A percentile compares a stretch with the other conserved stretches of the same genome.
These are phyloP conservation scores for Pueraria montana DNA, from an alignment of 306 rosid genomes.

Conservation along the genomic window DNA sequence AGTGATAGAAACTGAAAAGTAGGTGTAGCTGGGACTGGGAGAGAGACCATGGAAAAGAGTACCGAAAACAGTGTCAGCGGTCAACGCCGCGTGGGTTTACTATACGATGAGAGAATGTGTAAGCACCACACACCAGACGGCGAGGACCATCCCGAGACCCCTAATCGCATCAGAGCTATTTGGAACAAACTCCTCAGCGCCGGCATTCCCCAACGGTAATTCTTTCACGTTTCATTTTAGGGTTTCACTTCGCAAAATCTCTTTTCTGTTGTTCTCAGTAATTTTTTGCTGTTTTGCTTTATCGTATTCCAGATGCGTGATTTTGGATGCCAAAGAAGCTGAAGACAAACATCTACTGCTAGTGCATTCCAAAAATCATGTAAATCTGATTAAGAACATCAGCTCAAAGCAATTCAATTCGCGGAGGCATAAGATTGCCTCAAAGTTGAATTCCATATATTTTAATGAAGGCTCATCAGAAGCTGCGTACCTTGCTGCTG, in stretches of 20 bases:
- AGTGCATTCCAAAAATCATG: slow-evolving; percentile 75
- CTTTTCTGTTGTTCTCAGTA: background rate
- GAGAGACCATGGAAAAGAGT: slow-evolving; percentile 38
- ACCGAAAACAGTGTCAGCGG: background rate
- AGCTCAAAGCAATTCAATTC: slow-evolving; percentile 67
- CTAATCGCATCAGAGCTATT: slow-evolving; percentile 72
- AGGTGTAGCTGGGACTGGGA: background rate
- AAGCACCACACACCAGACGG: slow-evolving; percentile 62
- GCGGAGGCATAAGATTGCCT: slow-evolving; percentile 60
- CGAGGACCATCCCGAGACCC: slow-evolving; percentile 83
- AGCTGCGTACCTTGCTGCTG: slow-evolving; percentile 94
- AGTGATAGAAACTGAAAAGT: background rate
- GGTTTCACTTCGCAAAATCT: background rate
- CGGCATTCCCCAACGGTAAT: slow-evolving; percentile 69
- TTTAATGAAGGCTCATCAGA: slow-evolving; percentile 87
- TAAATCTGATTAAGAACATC: slow-evolving; percentile 70
- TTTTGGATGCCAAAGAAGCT: slow-evolving; percentile 80
- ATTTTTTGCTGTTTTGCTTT: slow-evolving; percentile 12
- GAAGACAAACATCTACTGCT: slow-evolving; percentile 67
- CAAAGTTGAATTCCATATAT: slow-evolving; percentile 69
- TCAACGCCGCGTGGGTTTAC: slow-evolving; percentile 72
- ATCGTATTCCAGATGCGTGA: slow-evolving; percentile 74
- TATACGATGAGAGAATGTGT: slow-evolving; percentile 90
- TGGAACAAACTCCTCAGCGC: slow-evolving; percentile 76
- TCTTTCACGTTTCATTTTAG: background rate